Evolutionary conservation across 2,329 filamentous ascomycete genomes (phyloP), one percentile per base, ranked within the genome.

Genomic region (Aplosporella prunicola): DNA sequence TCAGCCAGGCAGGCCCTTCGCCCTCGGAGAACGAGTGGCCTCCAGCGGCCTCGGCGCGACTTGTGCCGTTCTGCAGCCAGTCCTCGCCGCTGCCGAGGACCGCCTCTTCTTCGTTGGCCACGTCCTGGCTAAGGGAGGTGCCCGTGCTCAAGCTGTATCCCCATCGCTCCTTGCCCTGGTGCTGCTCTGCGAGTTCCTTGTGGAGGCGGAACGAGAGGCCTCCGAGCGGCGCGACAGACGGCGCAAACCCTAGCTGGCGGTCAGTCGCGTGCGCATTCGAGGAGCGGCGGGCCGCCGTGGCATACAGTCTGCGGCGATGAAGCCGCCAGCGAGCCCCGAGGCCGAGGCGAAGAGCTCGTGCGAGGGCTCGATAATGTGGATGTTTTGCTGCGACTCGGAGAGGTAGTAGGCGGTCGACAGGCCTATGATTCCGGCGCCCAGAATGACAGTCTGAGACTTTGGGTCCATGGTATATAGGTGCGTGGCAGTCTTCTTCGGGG

Each of bases 291-390:
- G 25, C 13, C n/a, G 22, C 20, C 9, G n/a, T n/a, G 16, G 14
- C 32, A 13, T 51, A 64, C 82, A 88, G 55, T 88, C 79, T 22
- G 66, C 68, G 0, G 82, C 82, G 7, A 88, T 52, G 50, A 88
- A 89, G 0, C 83, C 82, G 13, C 71, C 84, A 0, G 82, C 80
- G 46, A 74, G 78, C 1, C 83, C 82, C 2, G 80, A 87, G 0
- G 83, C 82, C 20, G 78, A 83, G 9, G 74, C 70, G 57, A 88
- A 85, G 20, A 88, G 68, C 44, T 74, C 55, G 0, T 66, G 55
- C 4, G 71, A 70, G 5, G 71, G 63, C 48, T 80, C 76, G 25
- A 80, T 44, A 15, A 80, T 58, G 44, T 76, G 71, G 35, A 80
- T 75, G 20, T 64, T 60, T 14, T 61, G 47, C 7, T 51, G 49